Base-by-base conservation (phyloP, 148 eudicot genomes). In the Amaranthus hypochondriacus region DNA sequence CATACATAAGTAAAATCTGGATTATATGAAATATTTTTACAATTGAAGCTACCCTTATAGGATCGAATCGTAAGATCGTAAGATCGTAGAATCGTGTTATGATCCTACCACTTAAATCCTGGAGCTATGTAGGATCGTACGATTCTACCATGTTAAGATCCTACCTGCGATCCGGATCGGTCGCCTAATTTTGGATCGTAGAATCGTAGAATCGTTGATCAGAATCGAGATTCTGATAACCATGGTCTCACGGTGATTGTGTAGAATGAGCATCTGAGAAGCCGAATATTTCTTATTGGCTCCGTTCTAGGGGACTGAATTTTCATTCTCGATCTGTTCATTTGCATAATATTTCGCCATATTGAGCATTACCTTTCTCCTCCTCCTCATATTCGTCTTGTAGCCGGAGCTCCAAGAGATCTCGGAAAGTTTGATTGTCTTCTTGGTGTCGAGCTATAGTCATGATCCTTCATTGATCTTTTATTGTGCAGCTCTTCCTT, bases 271-370 rank as follows among this genome's bases (percentile, higher is more conserved):
- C n/a, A n/a, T 49, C 6, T 9, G 51, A 64, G 52, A 65, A 14
- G 18, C 28, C 56, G 59, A 64, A 42, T 42, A 21, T 7, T 46
- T 28, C 21, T 70, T 66, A 75, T 44, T 21, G 56, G 15, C 62
- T 59, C 14, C 75, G 75, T 71, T 82, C 76, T 69, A 54, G 73
- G 79, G 46, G 47, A 48, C 75, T 50, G 64, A 77, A 48, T 48
- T 56, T 52, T 83, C 81, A 64, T 44, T 70, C 58, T 76, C 81
- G 61, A 18, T 73, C 57, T 75, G 73, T 76, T 81, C 71, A 66
- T 76, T 81, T 50, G 79, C 81, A 61, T 87, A 86, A 55, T 84
- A 84, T 80, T 88, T 89, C 58, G 80, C 86, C 44, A 86, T 69
- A 71, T 79, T 80, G 56, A 82, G 85, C 79, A 86, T 82, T 66